Evolutionary conservation across 2,329 filamentous ascomycete genomes (phyloP).

Genomic region (Tolypocladium cylindrosporum): DNA sequence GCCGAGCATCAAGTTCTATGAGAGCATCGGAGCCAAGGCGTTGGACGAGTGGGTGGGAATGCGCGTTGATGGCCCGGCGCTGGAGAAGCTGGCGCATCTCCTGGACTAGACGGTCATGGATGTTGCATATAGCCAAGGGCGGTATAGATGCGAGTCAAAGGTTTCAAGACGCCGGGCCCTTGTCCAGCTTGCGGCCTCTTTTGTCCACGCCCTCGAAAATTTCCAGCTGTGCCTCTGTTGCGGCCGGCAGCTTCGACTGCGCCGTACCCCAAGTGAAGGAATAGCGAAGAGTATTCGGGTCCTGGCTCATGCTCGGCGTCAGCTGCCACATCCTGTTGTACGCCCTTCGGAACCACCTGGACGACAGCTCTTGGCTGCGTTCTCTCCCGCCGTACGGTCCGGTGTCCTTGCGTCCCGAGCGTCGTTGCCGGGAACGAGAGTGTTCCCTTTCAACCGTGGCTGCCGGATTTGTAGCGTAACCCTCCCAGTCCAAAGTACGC

Average conservation of each 20-base stretch:
- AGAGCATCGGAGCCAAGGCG: conserved; percentile 54
- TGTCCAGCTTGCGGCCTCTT: conserved; percentile 11
- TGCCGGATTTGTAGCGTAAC: conserved; percentile 28
- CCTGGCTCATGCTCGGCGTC: conserved; percentile 29
- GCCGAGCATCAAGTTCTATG: conserved; percentile 81
- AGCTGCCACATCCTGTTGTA: conserved; percentile 36
- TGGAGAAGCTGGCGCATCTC: conserved; percentile 49
- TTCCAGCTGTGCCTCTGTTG: conserved; percentile 23
- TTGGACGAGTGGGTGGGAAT: conserved; percentile 68
- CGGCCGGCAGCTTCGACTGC: conserved; percentile 15
- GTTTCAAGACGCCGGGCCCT: conserved; percentile 3
- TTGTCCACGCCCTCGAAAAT: conserved; percentile 39
- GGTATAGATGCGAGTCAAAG: neutral
- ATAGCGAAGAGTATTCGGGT: conserved; percentile 18
- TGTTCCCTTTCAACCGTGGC: conserved; percentile 26
- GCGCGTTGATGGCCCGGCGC: conserved; percentile 58
- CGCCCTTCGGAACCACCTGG: conserved; percentile 35
- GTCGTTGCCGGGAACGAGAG: conserved; percentile 19
- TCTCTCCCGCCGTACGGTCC: conserved; percentile 26
- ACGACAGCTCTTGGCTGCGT: conserved; percentile 20
- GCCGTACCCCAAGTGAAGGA: conserved; percentile 36
- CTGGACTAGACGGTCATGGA: conserved; percentile 12
- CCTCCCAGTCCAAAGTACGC: conserved; percentile 30
- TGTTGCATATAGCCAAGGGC: neutral
- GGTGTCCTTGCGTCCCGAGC: conserved; percentile 25